Evolutionary conservation across 1,139 yeast genomes (phyloP), one percentile per base, ranked within the genome.

Genomic region (Kodamaea derodonti): DNA sequence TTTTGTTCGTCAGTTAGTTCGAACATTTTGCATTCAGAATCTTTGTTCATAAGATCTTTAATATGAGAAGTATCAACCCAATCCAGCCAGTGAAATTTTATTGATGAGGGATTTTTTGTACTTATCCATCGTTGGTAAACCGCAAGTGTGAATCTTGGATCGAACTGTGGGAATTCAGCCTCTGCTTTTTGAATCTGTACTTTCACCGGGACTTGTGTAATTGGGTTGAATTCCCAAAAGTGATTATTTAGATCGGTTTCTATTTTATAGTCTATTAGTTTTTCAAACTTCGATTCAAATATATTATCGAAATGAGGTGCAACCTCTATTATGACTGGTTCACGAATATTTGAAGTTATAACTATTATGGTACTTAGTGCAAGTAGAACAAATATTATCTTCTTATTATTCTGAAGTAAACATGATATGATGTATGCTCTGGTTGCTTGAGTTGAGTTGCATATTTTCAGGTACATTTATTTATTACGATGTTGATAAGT

Each of bases 1-100:
- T 5, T 15, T 10, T 32, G 33, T 10, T 20, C 26, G 20, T 26
- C 32, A 10, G 22, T n/a, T 24, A 36, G 18, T 24, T 38, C 33
- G 7, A 46, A 45, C n/a, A 46, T 20, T 12, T 41, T 39, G 23
- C 51, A 36, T n/a, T 23, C 11, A 14, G 6, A 4, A 5, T 30
- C 24, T 3, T 12, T 7, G n/a, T 41, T n/a, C n/a, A 63, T 43
- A 36, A 54, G 52, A 40, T 52, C 48, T 35, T 58, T 42, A 22
- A 66, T 45, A 20, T 45, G 48, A 5, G 62, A 47, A 32, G 64
- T 39, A 44, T 67, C 69, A 3, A 60, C 56, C 72, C 72, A 67
- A 43, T 67, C 73, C 17, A 62, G 50, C 73, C 73, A 67, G 47
- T 65, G 69, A 41, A 67, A 67, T 4, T 60, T 56, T 8, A 62